These are phyloP conservation scores for Neurospora discreta DNA, from an alignment of 495 filamentous ascomycete species.

Conservation along the genomic window DNA sequence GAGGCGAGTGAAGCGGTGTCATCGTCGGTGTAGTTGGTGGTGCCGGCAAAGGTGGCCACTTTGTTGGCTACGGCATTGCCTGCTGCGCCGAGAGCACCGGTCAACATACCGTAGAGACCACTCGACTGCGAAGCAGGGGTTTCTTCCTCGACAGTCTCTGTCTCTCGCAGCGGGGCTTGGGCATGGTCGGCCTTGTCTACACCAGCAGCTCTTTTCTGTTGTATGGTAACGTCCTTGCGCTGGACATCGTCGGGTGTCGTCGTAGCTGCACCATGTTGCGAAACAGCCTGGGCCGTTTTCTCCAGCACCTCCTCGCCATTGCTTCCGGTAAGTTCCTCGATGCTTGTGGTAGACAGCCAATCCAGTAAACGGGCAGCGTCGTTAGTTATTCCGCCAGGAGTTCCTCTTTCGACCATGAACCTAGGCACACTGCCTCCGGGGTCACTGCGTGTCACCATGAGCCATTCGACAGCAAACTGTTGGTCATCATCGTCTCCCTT, in stretches of 20 bases:
- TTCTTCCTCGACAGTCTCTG: slow-evolving; percentile 10
- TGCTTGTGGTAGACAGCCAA: slow-evolving; percentile 58
- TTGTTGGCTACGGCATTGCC: slow-evolving; percentile 29
- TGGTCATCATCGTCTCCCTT: slow-evolving; percentile 2
- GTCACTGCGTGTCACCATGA: slow-evolving; percentile 92
- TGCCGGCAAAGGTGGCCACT: slow-evolving; percentile 21
- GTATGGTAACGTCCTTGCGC: not conserved
- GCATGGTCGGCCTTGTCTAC: slow-evolving; percentile 15
- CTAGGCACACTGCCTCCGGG: slow-evolving; percentile 85
- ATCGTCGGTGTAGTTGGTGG: slow-evolving; percentile 17
- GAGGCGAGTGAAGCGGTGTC: not conserved
- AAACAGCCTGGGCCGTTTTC: slow-evolving; percentile 1
- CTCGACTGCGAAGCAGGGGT: slow-evolving; percentile 35
- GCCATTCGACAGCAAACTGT: slow-evolving; percentile 66
- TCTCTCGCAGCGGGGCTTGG: not conserved
- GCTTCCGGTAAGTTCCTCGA: slow-evolving; percentile 12
- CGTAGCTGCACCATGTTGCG: not conserved
- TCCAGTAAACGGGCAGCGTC: slow-evolving; percentile 81
- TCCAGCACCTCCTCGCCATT: slow-evolving; percentile 6
- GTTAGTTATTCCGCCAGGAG: slow-evolving; percentile 67
- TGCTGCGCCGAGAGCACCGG: slow-evolving; percentile 31
- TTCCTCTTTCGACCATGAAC: slow-evolving; percentile 91
- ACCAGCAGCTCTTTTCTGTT: slow-evolving; percentile 11
- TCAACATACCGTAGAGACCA: slow-evolving; percentile 41
- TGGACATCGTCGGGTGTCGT: not conserved